Percentiles rank a stretch among this genome's conserved stretches.
phyloP scores from a whole-genome alignment of 1,284 basidiomycete species.

The Leccinum ponderosum region DNA sequence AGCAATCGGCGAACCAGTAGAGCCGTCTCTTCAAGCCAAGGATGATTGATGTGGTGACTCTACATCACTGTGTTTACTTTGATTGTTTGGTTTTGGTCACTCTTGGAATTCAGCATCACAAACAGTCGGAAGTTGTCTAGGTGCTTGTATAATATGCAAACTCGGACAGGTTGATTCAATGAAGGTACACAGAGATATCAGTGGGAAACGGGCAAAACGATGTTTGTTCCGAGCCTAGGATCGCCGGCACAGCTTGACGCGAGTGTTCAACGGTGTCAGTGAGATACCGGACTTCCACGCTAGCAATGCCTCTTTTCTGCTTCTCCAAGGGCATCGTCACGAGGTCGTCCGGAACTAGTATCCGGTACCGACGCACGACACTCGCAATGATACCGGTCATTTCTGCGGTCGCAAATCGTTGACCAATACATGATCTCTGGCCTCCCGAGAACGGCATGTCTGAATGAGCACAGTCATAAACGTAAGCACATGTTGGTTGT shows the following conservation, averaged over 20 bases:
- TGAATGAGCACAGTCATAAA: slow-evolving; percentile 2
- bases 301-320: slow-evolving; percentile 29
- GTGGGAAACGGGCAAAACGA: background rate
- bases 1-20: slow-evolving; percentile 1
- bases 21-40: slow-evolving; percentile 2
- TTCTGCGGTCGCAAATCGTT: slow-evolving; percentile 33
- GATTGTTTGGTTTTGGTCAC: background rate
- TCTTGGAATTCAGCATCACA: background rate
- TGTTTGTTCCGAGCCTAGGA: slow-evolving; percentile 2
- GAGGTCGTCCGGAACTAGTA: slow-evolving; percentile 37
- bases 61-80: background rate
- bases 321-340: slow-evolving; percentile 23
- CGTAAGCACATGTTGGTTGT: background rate
- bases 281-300: slow-evolving; percentile 35
- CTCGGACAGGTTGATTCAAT: background rate
- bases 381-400: slow-evolving; percentile 31
- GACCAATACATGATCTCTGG: slow-evolving; percentile 42
- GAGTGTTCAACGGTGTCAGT: slow-evolving; percentile 31
- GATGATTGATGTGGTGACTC: background rate
- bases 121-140: background rate
- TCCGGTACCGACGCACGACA: slow-evolving; percentile 30
- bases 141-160: background rate
- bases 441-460: slow-evolving; percentile 42
- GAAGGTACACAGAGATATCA: background rate
- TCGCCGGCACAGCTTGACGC: slow-evolving; percentile 23